Conservation (phyloP, 169 alveolate species). For the Plasmodium chabaudi region DNA sequence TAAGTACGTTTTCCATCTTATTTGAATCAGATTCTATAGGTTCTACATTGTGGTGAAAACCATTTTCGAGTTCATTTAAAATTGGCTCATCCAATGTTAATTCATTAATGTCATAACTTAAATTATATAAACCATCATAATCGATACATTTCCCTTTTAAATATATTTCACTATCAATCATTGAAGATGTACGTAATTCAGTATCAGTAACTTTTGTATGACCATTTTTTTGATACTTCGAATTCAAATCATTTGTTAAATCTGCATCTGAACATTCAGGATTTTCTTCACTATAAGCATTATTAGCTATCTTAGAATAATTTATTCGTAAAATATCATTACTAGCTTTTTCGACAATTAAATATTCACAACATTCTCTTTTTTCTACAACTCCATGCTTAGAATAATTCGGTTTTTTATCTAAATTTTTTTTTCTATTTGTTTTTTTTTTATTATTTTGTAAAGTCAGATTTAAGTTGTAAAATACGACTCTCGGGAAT, state of each 20-base stretch:
- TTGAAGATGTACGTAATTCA: not conserved
- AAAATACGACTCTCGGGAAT: slow-evolving; percentile 87
- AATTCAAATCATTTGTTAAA: no score
- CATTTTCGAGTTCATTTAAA: slow-evolving; percentile 17
- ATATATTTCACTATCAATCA: slow-evolving; percentile 17
- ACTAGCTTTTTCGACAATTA: slow-evolving; percentile 43
- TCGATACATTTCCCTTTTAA: slow-evolving; percentile 41
- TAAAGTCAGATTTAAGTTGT: slow-evolving; percentile 74
- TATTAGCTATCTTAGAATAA: slow-evolving; percentile 22
- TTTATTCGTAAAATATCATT: slow-evolving; percentile 54
- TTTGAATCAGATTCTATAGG: no score
- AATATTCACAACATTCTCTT: slow-evolving; percentile 66
- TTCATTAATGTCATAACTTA: slow-evolving; percentile 28
- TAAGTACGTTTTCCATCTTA: no score
- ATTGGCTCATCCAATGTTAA: not conserved
- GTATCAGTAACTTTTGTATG: not conserved
- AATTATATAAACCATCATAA: slow-evolving; percentile 34
- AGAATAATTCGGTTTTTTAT: no score
- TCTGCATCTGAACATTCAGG: no score
- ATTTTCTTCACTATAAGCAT: no score
- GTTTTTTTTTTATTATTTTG: slow-evolving; percentile 8
- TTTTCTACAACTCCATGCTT: slow-evolving; percentile 48
- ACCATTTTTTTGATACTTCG: not conserved
- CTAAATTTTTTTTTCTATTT: not conserved
- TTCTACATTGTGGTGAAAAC: slow-evolving; percentile 11